A percentile compares a stretch with the other conserved stretches of the same genome.
These are phyloP conservation scores for Penicillium ucsense DNA, from an alignment of 495 filamentous ascomycete genomes.

Conservation along the genomic window DNA sequence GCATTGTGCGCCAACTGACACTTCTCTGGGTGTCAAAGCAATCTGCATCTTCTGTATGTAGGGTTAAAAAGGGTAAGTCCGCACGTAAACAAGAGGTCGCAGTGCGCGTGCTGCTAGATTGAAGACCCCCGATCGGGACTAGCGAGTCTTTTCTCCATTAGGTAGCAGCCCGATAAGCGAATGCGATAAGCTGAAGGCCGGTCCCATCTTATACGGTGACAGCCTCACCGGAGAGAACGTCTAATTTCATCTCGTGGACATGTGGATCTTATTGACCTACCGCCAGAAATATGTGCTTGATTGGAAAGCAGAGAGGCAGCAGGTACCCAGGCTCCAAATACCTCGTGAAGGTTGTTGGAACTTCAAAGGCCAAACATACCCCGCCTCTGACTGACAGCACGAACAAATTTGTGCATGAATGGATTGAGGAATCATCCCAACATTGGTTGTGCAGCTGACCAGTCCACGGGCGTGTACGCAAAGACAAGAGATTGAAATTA, in stretches of 20 bases:
- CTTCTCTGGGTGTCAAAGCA: not conserved
- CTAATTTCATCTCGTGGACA: too few species aligned
- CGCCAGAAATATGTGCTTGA: not conserved
- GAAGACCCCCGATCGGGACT: slow-evolving; percentile 9
- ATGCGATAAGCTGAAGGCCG: too few species aligned
- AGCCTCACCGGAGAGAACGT: too few species aligned
- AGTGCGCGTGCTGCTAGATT: not conserved
- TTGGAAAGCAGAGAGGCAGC: slow-evolving; percentile 20
- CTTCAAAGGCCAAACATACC: slow-evolving; percentile 2
- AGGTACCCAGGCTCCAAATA: slow-evolving; percentile 12
- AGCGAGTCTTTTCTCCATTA: not conserved
- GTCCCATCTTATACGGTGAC: too few species aligned
- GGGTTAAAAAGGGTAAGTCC: not conserved
- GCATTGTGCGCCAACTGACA: slow-evolving; percentile 7
- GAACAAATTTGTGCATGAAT: slow-evolving; percentile 11
- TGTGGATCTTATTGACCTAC: too few species aligned
- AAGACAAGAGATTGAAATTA: not conserved
- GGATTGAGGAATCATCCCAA: not conserved
- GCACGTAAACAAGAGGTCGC: too few species aligned
- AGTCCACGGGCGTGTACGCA: not conserved
- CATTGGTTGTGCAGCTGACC: not conserved
- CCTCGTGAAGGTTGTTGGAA: slow-evolving; percentile 5
- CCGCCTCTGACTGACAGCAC: slow-evolving; percentile 21
- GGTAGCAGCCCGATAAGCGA: too few species aligned
- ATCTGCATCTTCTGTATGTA: not conserved